Evolutionary conservation across 768 basidiomycete genomes (phyloP).

Genomic region (Asterophora lycoperdoides): DNA sequence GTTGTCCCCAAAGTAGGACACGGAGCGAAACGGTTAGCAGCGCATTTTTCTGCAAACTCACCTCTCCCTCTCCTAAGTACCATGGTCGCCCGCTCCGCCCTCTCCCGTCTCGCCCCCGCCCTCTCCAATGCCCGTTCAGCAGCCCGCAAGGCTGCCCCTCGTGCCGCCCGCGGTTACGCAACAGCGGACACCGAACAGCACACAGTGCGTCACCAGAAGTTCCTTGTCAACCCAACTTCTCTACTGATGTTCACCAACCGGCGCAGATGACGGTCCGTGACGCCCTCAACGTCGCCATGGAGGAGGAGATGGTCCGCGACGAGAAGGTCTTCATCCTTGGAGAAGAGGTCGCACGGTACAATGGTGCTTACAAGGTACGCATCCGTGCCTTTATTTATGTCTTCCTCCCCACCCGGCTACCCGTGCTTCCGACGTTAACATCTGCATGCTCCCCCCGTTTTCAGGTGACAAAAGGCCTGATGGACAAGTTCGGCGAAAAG

Average conservation of each 20-base stretch:
- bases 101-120: constrained; percentile 61
- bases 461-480: constrained; percentile 94
- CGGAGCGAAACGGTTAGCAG: constrained; percentile 17
- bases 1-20: constrained; percentile 14
- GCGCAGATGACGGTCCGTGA: constrained; percentile 95
- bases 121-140: constrained; percentile 49
- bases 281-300: constrained; percentile 96
- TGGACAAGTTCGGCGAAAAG: constrained; percentile 99
- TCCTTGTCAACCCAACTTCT: constrained; percentile 11
- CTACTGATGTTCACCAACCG: constrained; percentile 6
- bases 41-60: constrained; percentile 20
- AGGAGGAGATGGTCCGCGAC: constrained; percentile 98
- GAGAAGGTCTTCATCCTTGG: constrained; percentile 93
- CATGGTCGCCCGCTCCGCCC: constrained; percentile 62
- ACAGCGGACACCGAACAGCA: constrained; percentile 47
- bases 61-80: constrained; percentile 24
- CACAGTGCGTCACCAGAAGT: constrained; percentile 29
- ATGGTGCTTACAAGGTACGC: constrained; percentile 89
- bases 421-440: background rate
- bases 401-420: background rate
- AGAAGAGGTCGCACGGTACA: constrained; percentile 98
- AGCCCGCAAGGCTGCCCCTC: constrained; percentile 36
- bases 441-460: background rate
- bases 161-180: constrained; percentile 57
- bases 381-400: constrained; percentile 10